Percentiles rank a stretch among this genome's conserved stretches.
Evolutionary conservation across 2,329 filamentous ascomycete species (phyloP).

Genomic region (Karstenula rhodostoma): DNA sequence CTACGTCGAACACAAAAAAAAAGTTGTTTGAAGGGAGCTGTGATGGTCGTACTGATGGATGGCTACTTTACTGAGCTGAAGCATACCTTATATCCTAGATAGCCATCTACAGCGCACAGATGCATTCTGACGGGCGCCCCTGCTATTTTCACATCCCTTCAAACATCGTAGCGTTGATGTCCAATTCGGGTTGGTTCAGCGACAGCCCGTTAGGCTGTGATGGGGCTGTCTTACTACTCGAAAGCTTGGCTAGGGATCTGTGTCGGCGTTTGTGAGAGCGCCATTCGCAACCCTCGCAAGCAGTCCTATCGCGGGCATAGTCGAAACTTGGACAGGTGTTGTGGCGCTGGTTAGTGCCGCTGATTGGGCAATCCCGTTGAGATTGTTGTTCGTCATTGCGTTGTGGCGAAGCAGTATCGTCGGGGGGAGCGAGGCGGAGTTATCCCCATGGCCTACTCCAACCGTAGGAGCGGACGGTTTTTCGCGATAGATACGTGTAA

Average conservation of each 20-base stretch:
- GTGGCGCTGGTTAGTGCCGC: not conserved
- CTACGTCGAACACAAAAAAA: too few species aligned
- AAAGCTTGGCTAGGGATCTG: conserved; percentile 8
- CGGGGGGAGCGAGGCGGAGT: conserved; percentile 6
- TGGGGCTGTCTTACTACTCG: conserved; percentile 6
- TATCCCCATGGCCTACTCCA: not conserved
- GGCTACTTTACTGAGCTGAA: not conserved
- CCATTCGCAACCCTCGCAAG: conserved; percentile 1
- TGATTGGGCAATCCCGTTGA: not conserved
- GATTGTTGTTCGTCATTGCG: not conserved
- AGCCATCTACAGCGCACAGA: not conserved
- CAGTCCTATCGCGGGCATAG: not conserved
- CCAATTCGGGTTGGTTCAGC: not conserved
- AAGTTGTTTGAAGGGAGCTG: too few species aligned
- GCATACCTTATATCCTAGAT: conserved; percentile 11
- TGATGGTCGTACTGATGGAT: not conserved
- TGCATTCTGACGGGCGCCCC: not conserved
- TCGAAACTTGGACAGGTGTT: not conserved
- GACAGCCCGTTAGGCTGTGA: too few species aligned
- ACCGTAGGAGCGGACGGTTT: conserved; percentile 4
- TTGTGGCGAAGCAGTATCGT: conserved; percentile 10
- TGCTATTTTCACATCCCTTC: conserved; percentile 4
- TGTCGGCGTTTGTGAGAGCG: not conserved
- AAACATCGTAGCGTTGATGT: not conserved
- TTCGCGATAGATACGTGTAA: not conserved